A percentile compares a stretch with the other conserved stretches of the same genome.
phyloP scores from a whole-genome alignment of 768 basidiomycete species.

The Amyloporia xantha region DNA sequence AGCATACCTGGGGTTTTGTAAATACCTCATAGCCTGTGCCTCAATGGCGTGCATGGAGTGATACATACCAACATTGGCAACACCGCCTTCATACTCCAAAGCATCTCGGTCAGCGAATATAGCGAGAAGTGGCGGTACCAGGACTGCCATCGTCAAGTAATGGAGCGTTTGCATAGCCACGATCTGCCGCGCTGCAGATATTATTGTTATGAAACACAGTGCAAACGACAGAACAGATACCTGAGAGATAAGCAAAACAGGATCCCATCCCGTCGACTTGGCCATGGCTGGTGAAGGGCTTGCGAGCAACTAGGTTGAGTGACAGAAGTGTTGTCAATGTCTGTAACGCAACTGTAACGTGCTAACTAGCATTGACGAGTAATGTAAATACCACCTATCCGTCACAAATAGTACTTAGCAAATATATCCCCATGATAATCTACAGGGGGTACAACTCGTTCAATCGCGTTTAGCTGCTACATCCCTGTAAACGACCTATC shows the following conservation, averaged over 20 bases:
- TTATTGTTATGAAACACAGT: neutral
- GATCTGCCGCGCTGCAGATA: conserved; percentile 51
- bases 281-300: conserved; percentile 22
- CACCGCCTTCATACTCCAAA: conserved; percentile 69
- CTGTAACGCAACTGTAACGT: too few species aligned
- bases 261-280: conserved; percentile 72
- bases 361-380: too few species aligned
- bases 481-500: too few species aligned
- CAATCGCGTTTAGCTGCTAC: too few species aligned
- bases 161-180: conserved; percentile 90
- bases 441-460: too few species aligned
- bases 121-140: conserved; percentile 74
- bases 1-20: conserved; percentile 55
- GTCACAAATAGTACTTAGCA: too few species aligned
- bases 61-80: conserved; percentile 68
- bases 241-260: conserved; percentile 81
- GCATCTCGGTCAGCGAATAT: conserved; percentile 69
- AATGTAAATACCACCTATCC: too few species aligned
- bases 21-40: too few species aligned
- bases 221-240: conserved; percentile 23
- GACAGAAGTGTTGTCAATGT: too few species aligned
- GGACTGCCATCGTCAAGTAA: conserved; percentile 80
- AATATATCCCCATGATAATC: too few species aligned
- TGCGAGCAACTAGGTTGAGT: neutral
- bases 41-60: too few species aligned